phyloP scores from a whole-genome alignment of 331 rosid genomes.

The Rosa hybrid region DNA sequence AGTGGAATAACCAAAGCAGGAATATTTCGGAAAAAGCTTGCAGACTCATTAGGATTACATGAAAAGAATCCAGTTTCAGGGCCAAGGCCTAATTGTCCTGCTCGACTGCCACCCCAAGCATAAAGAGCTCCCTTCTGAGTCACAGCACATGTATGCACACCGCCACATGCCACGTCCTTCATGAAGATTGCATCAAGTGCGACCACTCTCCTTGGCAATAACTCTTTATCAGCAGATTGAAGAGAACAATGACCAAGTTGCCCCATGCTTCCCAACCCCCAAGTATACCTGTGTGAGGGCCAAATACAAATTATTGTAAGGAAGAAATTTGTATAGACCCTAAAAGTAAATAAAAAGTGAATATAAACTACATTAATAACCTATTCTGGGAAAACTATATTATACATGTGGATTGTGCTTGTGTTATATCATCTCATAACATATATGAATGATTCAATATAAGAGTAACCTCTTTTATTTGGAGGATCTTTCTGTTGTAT shows the following conservation, averaged over 20 bases:
- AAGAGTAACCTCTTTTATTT: background rate
- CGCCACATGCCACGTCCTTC: conserved; percentile 78
- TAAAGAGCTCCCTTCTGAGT: conserved; percentile 83
- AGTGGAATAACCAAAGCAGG: conserved; percentile 80
- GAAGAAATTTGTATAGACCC: background rate
- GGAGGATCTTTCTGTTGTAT: background rate
- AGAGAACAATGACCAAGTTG: conserved; percentile 98
- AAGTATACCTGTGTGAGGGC: conserved; percentile 68
- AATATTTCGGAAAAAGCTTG: conserved; percentile 64
- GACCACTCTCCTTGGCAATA: conserved; percentile 88
- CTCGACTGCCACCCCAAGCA: conserved; percentile 95
- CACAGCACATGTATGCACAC: conserved; percentile 84
- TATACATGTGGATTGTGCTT: background rate
- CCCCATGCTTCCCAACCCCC: conserved; percentile 96
- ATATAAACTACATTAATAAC: background rate
- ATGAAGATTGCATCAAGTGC: conserved; percentile 66
- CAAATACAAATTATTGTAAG: conserved; percentile 28
- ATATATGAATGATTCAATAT: background rate
- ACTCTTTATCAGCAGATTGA: conserved; percentile 79
- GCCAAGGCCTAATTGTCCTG: conserved; percentile 93
- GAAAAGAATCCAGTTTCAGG: conserved; percentile 84
- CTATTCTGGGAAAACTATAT: background rate
- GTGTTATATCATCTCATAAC: background rate
- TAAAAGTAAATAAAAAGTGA: background rate
- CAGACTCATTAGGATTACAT: conserved; percentile 55